Base-by-base conservation (phyloP, 129 eudicot species). In the Flaveria linearis region DNA sequence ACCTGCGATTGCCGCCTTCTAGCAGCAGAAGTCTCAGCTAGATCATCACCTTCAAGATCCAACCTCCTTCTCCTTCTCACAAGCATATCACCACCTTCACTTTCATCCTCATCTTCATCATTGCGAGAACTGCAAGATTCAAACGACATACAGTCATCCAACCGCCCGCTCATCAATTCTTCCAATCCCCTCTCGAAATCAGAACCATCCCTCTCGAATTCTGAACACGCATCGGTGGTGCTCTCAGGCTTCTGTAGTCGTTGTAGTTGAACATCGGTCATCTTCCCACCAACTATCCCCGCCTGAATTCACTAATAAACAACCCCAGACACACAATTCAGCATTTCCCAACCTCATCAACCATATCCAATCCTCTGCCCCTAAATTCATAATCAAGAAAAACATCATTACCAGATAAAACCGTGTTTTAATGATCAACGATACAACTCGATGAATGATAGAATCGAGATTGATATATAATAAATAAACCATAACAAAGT, bases 11-110 rank as follows among this genome's bases (percentile, higher is more conserved):
- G 98, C 12, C 96, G 85, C 76, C 98, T 84, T 76, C 97, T 87
- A 2, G 98, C 96, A 30, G 98, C 98, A 71, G 98, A 93, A 22
- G 96, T 86, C 68, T 93, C 98, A 0, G 97, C 98, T 36, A 88
- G 80, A 86, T 90, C 97, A 79, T 88, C 93, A 3, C 93, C 98
- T 41, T 88, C 96, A 5, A 93, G 96, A 78, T 88, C 96, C 5
- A 94, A 88, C 78, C 78, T 72, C 83, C 96, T 87, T 46, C 98
- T 84, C 86, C 98, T 88, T 75, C 97, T 89, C 75, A 96, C 86
- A 16, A 88, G 86, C 64, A 86, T 90, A 78, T 87, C 96, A 33
- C 86, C 96, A 64, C 60, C 89, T 30, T 82, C 89, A 68, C 84
- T 90, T 11, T 86, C 93, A 26, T 92, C 93, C 36, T 86, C 96